Evolutionary conservation across 208 protist species (phyloP), one percentile per base, ranked within the genome.

Genomic region (Trypanosoma boissoni): DNA sequence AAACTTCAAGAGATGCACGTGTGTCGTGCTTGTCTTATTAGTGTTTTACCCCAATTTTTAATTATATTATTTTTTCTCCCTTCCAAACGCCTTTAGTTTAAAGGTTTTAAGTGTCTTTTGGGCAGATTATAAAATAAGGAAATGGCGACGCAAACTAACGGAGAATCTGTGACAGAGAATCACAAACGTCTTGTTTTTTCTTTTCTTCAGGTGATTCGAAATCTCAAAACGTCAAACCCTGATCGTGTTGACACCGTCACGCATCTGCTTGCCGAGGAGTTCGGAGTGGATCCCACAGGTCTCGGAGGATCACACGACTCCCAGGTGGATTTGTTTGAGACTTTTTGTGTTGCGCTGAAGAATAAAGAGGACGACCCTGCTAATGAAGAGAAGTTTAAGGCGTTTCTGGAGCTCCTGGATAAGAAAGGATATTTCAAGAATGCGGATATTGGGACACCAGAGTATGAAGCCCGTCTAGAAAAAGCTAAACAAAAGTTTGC

Each of bases 401-500:
- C 82, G 10, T 97, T 97, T 64, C 61, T 94, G 14, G 76, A 83
- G 10, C 60, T 96, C n/a, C 79, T 97, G 24, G 77, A 74, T 41
- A 88, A 83, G 68, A 97, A 95, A 72, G 89, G 89, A 46, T 97
- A 96, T 73, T 96, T 97, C 71, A 88, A 87, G 49, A 84, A 76
- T 18, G 74, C 68, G 2, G 82, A 91, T 58, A 61, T 72, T 42
- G 89, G 78, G 54, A 86, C 68, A 12, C 66, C 76, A 26, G 87
- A 95, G 61, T 94, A 97, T 79, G 48, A 65, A 37, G 58, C 71
- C 51, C 87, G 87, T 41, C 59, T 94, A 28, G 74, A 84, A 37
- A 94, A 90, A 64, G 92, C 92, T 6, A 76, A 74, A 50, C 73
- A 87, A 54, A 95, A 93, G 78, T 97, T 95, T 71, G 86, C 83